These are phyloP conservation scores for Erodium maritimum DNA, from an alignment of 345 rosid genomes.

Conservation along the genomic window DNA sequence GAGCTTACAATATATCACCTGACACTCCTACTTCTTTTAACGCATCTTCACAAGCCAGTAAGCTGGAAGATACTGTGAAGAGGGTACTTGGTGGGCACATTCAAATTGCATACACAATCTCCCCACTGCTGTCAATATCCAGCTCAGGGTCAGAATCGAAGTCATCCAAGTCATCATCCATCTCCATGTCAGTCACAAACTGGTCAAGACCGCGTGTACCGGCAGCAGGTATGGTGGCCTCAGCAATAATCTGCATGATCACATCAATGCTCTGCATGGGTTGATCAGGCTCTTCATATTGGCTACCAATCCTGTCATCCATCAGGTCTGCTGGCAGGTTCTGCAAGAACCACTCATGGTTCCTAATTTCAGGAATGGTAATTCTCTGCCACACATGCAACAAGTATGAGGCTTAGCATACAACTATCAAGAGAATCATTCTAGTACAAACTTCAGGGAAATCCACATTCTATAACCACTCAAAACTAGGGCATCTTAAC, in stretches of 20 bases:
- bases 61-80: not conserved
- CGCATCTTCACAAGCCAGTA: not conserved
- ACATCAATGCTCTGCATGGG: conserved; percentile 73
- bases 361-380: conserved; percentile 66
- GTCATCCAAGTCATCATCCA: conserved; percentile 86
- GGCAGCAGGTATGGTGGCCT: conserved; percentile 75
- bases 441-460: too few species aligned
- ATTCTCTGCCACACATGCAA: conserved; percentile 52
- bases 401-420: conserved; percentile 1
- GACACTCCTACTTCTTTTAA: too few species aligned
- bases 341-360: conserved; percentile 80
- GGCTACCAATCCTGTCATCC: conserved; percentile 44
- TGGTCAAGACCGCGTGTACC: conserved; percentile 38
- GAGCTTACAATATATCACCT: conserved; percentile 1
- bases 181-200: conserved; percentile 51
- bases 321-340: conserved; percentile 74
- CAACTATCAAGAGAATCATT: not conserved
- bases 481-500: not conserved
- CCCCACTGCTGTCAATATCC: conserved; percentile 87
- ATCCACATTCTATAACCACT: not conserved
- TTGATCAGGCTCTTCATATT: conserved; percentile 71
- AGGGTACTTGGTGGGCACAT: not conserved
- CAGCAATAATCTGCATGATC: conserved; percentile 90
- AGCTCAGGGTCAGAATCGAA: conserved; percentile 74
- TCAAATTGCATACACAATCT: conserved; percentile 70